Percentiles rank a stretch among this genome's conserved stretches.
Conservation (phyloP, 169 alveolate species). For the Eimeria maxima region DNA sequence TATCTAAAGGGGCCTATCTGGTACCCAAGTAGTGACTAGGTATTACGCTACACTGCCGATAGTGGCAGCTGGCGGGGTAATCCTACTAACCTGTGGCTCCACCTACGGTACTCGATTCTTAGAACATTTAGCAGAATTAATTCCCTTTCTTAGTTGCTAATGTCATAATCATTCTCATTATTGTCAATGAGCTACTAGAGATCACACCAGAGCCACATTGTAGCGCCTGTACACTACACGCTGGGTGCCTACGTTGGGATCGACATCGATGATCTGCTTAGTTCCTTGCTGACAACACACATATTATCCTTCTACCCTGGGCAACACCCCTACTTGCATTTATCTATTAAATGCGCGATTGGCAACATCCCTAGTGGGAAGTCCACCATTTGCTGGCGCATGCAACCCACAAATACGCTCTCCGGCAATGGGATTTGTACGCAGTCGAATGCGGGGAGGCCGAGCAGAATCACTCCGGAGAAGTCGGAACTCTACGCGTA, state of each 20-base stretch:
- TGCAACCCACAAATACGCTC: background rate
- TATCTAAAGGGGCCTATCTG: too few relatives aligned
- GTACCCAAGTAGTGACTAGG: too few relatives aligned
- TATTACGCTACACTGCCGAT: too few relatives aligned
- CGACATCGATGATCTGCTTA: background rate
- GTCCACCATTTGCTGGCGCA: background rate
- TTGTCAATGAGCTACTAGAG: too few relatives aligned
- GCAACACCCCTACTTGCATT: background rate
- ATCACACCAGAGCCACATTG: too few relatives aligned
- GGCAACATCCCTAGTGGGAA: background rate
- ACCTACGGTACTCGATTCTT: too few relatives aligned
- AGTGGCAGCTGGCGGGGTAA: too few relatives aligned
- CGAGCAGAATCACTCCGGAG: constrained; percentile 11
- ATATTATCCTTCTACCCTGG: background rate
- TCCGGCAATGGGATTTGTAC: constrained; percentile 10
- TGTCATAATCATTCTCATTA: too few relatives aligned
- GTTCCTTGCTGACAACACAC: background rate
- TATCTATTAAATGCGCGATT: background rate
- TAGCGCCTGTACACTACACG: too few relatives aligned
- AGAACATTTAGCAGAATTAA: too few relatives aligned
- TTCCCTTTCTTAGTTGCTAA: too few relatives aligned
- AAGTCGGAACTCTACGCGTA: constrained; percentile 33
- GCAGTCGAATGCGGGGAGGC: constrained; percentile 5
- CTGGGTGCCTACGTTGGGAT: background rate
- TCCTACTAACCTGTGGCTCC: too few relatives aligned